Evolutionary conservation across 352 stramenopile species (phyloP).

Genomic region (Pythium vanterpoolii): DNA sequence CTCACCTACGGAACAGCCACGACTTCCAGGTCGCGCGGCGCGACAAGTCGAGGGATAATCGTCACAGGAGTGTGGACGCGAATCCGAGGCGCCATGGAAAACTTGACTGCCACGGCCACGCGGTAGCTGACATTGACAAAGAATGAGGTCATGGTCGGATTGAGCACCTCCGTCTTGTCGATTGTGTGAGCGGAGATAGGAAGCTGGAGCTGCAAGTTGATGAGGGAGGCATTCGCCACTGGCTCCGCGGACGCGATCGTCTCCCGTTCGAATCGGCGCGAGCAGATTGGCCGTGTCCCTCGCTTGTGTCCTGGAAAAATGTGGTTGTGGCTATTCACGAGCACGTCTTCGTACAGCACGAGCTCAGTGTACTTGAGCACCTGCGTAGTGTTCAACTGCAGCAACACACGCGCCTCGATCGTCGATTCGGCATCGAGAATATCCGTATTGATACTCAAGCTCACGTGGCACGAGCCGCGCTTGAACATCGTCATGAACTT

Average conservation of each 20-base stretch:
- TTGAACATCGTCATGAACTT: constrained; percentile 8
- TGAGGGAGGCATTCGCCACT: neutral
- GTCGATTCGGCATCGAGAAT: neutral
- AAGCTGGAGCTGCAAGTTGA: neutral
- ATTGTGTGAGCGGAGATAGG: constrained; percentile 7
- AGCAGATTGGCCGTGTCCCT: neutral
- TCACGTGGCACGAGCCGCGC: constrained; percentile 2
- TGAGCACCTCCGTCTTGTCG: neutral
- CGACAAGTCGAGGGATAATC: constrained; percentile 4
- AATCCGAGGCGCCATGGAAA: constrained; percentile 4
- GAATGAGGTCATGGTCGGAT: constrained; percentile 10
- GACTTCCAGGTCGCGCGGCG: neutral
- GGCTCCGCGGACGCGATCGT: neutral
- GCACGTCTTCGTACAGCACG: constrained; percentile 9
- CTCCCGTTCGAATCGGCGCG: constrained; percentile 2
- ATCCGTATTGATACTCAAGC: neutral
- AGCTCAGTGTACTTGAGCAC: constrained; percentile 4
- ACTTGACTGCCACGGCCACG: constrained; percentile 9
- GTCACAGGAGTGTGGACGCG: constrained; percentile 4
- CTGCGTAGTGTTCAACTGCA: neutral
- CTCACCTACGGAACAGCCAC: neutral
- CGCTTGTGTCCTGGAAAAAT: neutral
- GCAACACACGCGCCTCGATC: constrained; percentile 4
- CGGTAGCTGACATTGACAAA: constrained; percentile 11
- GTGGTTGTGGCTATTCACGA: constrained; percentile 2